Base-by-base conservation (phyloP, 345 rosid species). In the Eucalyptus grandis region DNA sequence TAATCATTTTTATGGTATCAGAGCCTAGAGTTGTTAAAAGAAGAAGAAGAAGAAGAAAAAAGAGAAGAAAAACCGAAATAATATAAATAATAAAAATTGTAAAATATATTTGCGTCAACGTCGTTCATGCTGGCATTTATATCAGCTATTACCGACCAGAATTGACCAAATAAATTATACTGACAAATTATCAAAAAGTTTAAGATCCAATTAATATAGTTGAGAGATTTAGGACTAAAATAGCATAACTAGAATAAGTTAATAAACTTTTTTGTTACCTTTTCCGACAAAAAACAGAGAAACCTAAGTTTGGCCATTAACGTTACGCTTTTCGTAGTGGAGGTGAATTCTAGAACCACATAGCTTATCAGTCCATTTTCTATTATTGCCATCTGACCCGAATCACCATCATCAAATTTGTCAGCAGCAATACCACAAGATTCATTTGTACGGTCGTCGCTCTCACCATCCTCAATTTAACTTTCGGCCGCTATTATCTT, bases 61-160 rank as follows among this genome's bases (percentile, higher is more conserved):
- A 51, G 9, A 49, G 50, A 49, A 49, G 50, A 49, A 49, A 53
- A 19, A 53, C 3, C 1, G 2, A 8, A 53, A 4, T 53, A 21
- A 8, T 19, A 53, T 0, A 56, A 22, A 56, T 56, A 9, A 9
- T 56, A 56, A 24, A 56, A 56, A 10, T 24, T 56, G 9, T 24
- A 56, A 56, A 24, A 24, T 24, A 9, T 56, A 22, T 56, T 11
- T 0, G 62, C 6, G 0, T 56, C 6, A 5, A 0, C 1, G 1
- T 9, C 30, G 3, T 4, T 10, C 13, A 56, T 4, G 6, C 3
- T 4, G 2, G 13, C 13, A 56, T 56, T 56, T 1, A 56, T 56
- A 22, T 56, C 3, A 2, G 6, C 9, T 9, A 24, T 56, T 56
- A 24, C 14, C 3, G 0, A 22, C 1, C 1, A 4, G 1, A 24